A percentile compares a stretch with the other conserved stretches of the same genome.
Evolutionary conservation across 257 asterid species (phyloP).

Genomic region (Linderniella brevidens): DNA sequence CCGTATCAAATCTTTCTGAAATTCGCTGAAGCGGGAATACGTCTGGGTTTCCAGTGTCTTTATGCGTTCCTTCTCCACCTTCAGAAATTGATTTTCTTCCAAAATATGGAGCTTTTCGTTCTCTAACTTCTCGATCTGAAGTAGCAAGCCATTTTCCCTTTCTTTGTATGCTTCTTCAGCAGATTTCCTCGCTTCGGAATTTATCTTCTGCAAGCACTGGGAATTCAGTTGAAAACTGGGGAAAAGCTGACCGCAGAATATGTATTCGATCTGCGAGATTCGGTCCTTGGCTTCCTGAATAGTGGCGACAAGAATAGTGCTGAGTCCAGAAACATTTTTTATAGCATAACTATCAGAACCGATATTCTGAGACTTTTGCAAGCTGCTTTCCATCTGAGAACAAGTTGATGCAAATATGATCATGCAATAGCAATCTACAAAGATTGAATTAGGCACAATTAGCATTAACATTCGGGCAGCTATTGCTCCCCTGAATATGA

Average conservation of each 20-base stretch:
- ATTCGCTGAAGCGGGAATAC: constrained; percentile 18
- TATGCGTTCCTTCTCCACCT: constrained; percentile 31
- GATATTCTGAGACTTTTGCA: constrained; percentile 24
- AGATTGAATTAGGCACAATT: not conserved
- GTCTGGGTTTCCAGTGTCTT: constrained; percentile 24
- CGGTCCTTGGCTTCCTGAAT: constrained; percentile 84
- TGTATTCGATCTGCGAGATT: constrained; percentile 75
- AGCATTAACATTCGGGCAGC: no score
- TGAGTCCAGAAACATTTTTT: constrained; percentile 51
- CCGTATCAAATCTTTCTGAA: constrained; percentile 35
- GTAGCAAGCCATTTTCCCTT: constrained; percentile 37
- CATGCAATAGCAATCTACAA: constrained; percentile 9
- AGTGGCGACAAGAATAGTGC: constrained; percentile 77
- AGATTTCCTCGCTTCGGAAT: constrained; percentile 46
- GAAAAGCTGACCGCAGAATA: constrained; percentile 67
- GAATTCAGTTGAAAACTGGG: constrained; percentile 37
- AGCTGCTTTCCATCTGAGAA: constrained; percentile 41
- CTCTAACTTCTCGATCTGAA: constrained; percentile 40
- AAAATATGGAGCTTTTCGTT: constrained; percentile 34
- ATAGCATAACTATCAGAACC: constrained; percentile 32
- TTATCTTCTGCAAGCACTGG: constrained; percentile 33
- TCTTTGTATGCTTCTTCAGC: constrained; percentile 55
- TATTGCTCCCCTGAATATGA: no score
- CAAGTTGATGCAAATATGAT: not conserved
- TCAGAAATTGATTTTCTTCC: constrained; percentile 37